Evolutionary conservation across 2,329 filamentous ascomycete species (phyloP).

Genomic region (Penicillium sp.): DNA sequence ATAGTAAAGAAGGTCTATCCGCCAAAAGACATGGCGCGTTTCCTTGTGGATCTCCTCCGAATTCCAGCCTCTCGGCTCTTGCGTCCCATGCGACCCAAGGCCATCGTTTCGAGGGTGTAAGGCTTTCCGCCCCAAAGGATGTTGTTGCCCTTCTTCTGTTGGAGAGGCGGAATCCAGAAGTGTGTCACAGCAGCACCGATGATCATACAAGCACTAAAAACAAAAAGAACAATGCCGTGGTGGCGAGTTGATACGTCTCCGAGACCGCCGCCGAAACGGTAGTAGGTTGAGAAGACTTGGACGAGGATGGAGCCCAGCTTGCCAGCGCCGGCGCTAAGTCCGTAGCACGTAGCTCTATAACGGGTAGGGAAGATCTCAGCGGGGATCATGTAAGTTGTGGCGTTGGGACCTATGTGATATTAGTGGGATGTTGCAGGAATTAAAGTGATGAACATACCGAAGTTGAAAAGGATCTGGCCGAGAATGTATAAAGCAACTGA

Average conservation of each 20-base stretch:
- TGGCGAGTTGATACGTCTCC: slow-evolving; percentile 34
- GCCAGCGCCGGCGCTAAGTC: slow-evolving; percentile 54
- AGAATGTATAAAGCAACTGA: slow-evolving; percentile 46
- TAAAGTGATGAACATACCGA: slow-evolving; percentile 34
- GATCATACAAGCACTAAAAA: slow-evolving; percentile 45
- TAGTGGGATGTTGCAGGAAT: neutral
- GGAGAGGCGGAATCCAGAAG: slow-evolving; percentile 42
- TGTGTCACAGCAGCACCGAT: slow-evolving; percentile 42
- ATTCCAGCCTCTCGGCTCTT: slow-evolving; percentile 35
- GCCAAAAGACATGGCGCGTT: slow-evolving; percentile 21
- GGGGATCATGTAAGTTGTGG: slow-evolving; percentile 51
- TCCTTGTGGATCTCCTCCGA: slow-evolving; percentile 17
- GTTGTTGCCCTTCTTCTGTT: slow-evolving; percentile 27
- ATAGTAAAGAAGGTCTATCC: slow-evolving; percentile 5
- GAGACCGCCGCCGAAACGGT: slow-evolving; percentile 37
- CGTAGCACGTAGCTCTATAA: slow-evolving; percentile 56
- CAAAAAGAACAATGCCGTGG: slow-evolving; percentile 42
- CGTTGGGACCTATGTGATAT: slow-evolving; percentile 34
- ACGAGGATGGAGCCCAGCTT: slow-evolving; percentile 53
- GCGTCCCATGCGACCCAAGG: slow-evolving; percentile 37
- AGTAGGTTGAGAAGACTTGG: slow-evolving; percentile 42
- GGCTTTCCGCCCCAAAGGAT: slow-evolving; percentile 36
- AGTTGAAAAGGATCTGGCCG: slow-evolving; percentile 51
- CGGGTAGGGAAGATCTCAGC: slow-evolving; percentile 58
- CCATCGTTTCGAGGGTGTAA: slow-evolving; percentile 41